Percentiles rank a stretch among this genome's conserved stretches.
Evolutionary conservation across 1,139 yeast species (phyloP).

Genomic region (Lodderomyces oxycetoniae): DNA sequence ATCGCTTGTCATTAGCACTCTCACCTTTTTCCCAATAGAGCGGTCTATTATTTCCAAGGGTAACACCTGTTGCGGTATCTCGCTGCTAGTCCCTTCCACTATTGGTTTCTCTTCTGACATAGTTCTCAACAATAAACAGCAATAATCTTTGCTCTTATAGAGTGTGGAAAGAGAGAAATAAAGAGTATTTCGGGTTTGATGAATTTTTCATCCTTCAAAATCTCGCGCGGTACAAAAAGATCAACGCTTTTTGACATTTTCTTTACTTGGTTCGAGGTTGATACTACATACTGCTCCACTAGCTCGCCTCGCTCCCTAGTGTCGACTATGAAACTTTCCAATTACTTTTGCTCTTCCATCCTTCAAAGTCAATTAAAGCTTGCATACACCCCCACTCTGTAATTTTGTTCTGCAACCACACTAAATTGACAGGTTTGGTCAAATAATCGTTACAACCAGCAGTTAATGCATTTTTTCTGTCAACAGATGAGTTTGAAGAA

Average conservation of each 20-base stretch:
- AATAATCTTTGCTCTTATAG: too few species aligned
- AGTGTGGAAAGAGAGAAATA: too few species aligned
- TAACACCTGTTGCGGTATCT: conserved; percentile 32
- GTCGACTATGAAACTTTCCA: conserved; percentile 5
- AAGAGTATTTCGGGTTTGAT: too few species aligned
- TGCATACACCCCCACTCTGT: conserved; percentile 99
- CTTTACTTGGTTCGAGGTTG: too few species aligned
- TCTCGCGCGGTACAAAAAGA: too few species aligned
- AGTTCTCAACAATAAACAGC: too few species aligned
- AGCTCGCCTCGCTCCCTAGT: not conserved
- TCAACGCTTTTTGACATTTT: too few species aligned
- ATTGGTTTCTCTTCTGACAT: conserved; percentile 12
- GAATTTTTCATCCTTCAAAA: too few species aligned
- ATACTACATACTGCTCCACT: too few species aligned
- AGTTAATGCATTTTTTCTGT: conserved; percentile 83
- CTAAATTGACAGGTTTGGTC: conserved; percentile 94
- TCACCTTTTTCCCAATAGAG: conserved; percentile 74
- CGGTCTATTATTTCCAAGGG: conserved; percentile 88
- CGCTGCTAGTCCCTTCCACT: conserved; percentile 7
- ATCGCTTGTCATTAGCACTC: conserved; percentile 72
- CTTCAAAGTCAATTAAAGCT: conserved; percentile 92
- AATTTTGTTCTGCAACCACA: conserved; percentile 90
- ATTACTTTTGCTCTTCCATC: conserved; percentile 57
- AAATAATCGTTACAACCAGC: conserved; percentile 97
- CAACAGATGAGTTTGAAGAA: conserved; percentile 73